phyloP scores from a whole-genome alignment of 345 rosid species.

The Adansonia digitata region DNA sequence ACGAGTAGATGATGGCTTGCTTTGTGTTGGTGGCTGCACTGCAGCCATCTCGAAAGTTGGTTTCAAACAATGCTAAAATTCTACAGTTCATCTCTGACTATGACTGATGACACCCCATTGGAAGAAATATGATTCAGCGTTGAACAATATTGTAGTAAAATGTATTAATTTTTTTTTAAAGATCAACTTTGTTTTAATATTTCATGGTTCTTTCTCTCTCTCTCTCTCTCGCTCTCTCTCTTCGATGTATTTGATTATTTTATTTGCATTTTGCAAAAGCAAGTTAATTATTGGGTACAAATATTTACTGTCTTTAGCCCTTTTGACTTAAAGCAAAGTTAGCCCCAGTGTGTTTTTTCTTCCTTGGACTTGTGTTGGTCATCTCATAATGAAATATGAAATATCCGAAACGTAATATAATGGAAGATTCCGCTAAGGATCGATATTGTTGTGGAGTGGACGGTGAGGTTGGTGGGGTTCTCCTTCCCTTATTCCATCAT shows the following conservation, averaged over 20 bases:
- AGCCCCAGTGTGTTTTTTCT: not conserved
- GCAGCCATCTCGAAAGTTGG: not conserved
- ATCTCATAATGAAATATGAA: not conserved
- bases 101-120: not conserved
- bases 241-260: not conserved
- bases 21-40: not conserved
- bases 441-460: no score
- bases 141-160: constrained; percentile 9
- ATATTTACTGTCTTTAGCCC: not conserved
- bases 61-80: not conserved
- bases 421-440: no score
- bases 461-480: no score
- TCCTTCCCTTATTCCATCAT: no score
- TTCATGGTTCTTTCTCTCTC: no score
- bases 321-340: not conserved
- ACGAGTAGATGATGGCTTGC: not conserved
- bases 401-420: no score
- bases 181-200: not conserved
- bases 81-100: not conserved
- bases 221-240: no score
- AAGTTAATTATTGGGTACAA: not conserved
- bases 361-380: not conserved
- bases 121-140: not conserved
- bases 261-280: not conserved
- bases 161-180: not conserved